Conservation (phyloP, 352 stramenopile species). For the Pythium dissotocum region DNA sequence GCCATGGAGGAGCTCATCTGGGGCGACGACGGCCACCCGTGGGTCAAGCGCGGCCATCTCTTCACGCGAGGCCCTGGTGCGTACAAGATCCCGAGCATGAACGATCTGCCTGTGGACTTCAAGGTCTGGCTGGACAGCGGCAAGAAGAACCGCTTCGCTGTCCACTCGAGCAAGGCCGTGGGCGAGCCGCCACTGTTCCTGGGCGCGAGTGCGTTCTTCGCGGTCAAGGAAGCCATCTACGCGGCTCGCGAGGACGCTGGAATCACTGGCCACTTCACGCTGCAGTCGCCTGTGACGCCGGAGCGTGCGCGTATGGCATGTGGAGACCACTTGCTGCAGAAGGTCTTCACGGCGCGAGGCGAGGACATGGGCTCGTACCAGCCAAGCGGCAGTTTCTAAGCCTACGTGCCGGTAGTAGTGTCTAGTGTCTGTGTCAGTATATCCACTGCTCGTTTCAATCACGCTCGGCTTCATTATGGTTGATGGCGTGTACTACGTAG, state of each 20-base stretch:
- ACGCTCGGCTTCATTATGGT: too few relatives aligned
- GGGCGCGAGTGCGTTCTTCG: slow-evolving; percentile 93
- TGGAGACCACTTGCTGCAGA: slow-evolving; percentile 61
- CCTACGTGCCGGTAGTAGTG: too few relatives aligned
- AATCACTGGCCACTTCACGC: slow-evolving; percentile 60
- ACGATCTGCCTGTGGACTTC: slow-evolving; percentile 94
- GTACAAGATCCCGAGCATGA: slow-evolving; percentile 98
- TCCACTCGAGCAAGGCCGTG: slow-evolving; percentile 96
- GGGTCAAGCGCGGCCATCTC: slow-evolving; percentile 90
- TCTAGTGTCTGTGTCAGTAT: too few relatives aligned
- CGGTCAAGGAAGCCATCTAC: slow-evolving; percentile 94
- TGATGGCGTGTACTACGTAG: too few relatives aligned
- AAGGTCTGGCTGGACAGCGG: slow-evolving; percentile 94
- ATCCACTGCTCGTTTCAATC: too few relatives aligned
- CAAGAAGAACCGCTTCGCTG: slow-evolving; percentile 92
- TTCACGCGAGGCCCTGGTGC: slow-evolving; percentile 94
- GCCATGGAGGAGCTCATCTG: slow-evolving; percentile 95
- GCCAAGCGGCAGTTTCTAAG: slow-evolving; percentile 64
- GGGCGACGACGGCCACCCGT: slow-evolving; percentile 93
- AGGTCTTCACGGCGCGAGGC: slow-evolving; percentile 63
- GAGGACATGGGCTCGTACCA: slow-evolving; percentile 67
- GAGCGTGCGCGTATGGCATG: slow-evolving; percentile 87
- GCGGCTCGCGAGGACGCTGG: slow-evolving; percentile 73
- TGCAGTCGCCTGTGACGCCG: slow-evolving; percentile 78
- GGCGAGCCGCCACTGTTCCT: slow-evolving; percentile 97